phyloP scores from a whole-genome alignment of 805 yeast species.

The Schwanniomyces pseudopolymorphus region DNA sequence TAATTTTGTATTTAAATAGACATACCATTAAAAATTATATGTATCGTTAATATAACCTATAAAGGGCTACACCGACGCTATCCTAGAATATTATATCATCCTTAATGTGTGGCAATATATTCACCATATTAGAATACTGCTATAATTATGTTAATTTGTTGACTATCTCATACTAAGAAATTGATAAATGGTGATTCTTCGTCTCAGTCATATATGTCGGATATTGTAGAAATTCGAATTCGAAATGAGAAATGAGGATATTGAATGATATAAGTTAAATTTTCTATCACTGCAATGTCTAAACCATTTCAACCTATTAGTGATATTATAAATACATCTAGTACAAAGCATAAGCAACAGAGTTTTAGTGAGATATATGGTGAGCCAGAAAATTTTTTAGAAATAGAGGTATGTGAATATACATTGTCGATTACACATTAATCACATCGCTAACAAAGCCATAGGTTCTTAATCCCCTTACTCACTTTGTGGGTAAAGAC shows the following conservation, averaged over 20 bases:
- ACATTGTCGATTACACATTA: background rate
- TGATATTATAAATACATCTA: constrained; percentile 34
- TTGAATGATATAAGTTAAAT: too few species aligned
- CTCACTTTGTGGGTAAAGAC: constrained; percentile 63
- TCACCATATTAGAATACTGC: too few species aligned
- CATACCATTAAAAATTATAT: too few species aligned
- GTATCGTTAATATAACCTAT: too few species aligned
- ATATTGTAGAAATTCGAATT: background rate
- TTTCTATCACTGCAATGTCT: constrained; percentile 21
- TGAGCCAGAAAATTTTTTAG: constrained; percentile 91
- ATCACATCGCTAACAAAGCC: constrained; percentile 16
- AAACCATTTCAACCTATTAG: constrained; percentile 45
- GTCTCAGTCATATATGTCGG: background rate
- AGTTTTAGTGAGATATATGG: constrained; percentile 83
- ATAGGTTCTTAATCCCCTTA: constrained; percentile 65
- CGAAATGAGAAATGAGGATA: background rate
- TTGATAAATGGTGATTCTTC: background rate
- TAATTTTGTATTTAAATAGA: too few species aligned
- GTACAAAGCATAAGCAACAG: constrained; percentile 47
- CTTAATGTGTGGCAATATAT: too few species aligned
- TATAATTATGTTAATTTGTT: too few species aligned
- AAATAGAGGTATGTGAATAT: constrained; percentile 65
- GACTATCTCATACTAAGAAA: background rate
- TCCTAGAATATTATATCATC: too few species aligned
- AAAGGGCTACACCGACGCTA: too few species aligned